Conservation (phyloP, 768 basidiomycete genomes). For the Tylopilus cervinicoccineus region DNA sequence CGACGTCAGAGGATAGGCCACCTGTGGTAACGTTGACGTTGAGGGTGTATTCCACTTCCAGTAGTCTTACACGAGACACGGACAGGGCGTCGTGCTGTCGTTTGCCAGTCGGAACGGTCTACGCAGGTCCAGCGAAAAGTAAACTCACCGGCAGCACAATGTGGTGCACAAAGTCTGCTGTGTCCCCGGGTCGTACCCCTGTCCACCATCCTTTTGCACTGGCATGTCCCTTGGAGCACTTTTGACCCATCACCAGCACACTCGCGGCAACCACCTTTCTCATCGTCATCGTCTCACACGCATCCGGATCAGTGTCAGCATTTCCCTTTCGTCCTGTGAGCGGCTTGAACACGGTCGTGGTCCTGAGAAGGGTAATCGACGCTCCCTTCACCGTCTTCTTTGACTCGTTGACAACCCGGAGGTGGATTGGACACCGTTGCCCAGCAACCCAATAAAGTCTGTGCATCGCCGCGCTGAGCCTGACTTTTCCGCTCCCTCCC, state of each 20-base stretch:
- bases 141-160: constrained; percentile 70
- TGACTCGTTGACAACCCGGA: constrained; percentile 65
- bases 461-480: constrained; percentile 62
- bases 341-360: constrained; percentile 63
- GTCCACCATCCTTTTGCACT: constrained; percentile 90
- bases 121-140: neutral
- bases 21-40: constrained; percentile 61
- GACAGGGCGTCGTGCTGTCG: constrained; percentile 65
- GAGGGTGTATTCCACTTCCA: constrained; percentile 76
- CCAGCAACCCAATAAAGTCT: constrained; percentile 81
- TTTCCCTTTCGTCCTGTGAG: constrained; percentile 29
- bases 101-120: constrained; percentile 3
- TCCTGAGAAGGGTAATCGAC: constrained; percentile 59
- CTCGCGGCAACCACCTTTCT: constrained; percentile 64
- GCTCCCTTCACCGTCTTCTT: constrained; percentile 64
- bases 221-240: constrained; percentile 60
- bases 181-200: constrained; percentile 64
- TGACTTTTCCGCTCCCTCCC: constrained; percentile 62
- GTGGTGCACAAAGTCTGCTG: constrained; percentile 60
- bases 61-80: constrained; percentile 58
- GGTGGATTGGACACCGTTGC: constrained; percentile 64
- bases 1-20: constrained; percentile 55
- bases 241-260: constrained; percentile 61
- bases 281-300: constrained; percentile 58
- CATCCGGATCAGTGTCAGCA: constrained; percentile 44